phyloP scores from a whole-genome alignment of 73 alveolate species.

The Uronychia setigera region DNA sequence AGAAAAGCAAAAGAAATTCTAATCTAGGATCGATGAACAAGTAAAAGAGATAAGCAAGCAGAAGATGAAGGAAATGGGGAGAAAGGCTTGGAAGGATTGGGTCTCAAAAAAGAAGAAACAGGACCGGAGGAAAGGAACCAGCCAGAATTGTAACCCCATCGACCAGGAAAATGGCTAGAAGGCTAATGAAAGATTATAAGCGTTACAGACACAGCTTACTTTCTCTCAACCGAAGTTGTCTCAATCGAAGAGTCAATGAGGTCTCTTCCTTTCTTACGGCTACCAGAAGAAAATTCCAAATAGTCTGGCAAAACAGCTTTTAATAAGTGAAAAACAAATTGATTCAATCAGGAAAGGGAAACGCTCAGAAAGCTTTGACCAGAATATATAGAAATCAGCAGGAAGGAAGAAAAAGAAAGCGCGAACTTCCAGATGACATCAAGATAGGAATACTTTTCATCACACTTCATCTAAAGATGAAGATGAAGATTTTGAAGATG shows the following conservation, averaged over 20 bases:
- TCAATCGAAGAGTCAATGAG: background rate
- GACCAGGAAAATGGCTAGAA: background rate
- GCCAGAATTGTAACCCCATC: background rate
- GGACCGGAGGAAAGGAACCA: background rate
- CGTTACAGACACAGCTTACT: too few species aligned
- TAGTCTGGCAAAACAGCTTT: background rate
- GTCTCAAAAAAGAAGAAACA: background rate
- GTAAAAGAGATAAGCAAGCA: background rate
- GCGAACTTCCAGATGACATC: too few species aligned
- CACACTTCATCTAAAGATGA: too few species aligned
- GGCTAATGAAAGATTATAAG: too few species aligned
- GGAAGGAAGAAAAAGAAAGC: background rate
- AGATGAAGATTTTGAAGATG: too few species aligned
- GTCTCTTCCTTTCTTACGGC: background rate
- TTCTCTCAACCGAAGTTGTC: too few species aligned
- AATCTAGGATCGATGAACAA: background rate
- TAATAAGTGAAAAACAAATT: background rate
- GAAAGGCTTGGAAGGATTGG: background rate
- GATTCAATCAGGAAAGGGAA: background rate
- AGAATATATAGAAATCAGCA: background rate
- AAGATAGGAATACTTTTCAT: too few species aligned
- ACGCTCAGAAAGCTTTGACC: background rate
- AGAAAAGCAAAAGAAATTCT: background rate
- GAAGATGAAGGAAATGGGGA: background rate
- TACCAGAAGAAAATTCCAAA: background rate